Conservation (phyloP, 805 yeast genomes). For the Candida silvatica region DNA sequence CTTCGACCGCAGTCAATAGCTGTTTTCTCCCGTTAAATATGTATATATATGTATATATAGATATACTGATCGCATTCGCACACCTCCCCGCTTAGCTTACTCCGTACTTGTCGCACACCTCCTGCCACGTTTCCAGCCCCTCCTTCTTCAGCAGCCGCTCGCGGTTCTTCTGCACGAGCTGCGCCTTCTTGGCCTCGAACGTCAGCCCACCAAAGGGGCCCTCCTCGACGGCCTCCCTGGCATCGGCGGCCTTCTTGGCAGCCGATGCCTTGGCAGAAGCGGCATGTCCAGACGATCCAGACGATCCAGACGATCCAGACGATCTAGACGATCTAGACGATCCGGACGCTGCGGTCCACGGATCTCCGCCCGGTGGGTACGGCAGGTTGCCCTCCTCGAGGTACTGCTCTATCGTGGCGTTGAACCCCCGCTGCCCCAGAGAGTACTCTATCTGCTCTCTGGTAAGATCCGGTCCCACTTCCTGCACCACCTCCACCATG, state of each 20-base stretch:
- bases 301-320: too few relatives aligned
- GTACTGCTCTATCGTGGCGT: slow-evolving; percentile 66
- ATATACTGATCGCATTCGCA: background rate
- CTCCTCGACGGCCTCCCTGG: slow-evolving; percentile 8
- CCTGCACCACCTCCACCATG: slow-evolving; percentile 82
- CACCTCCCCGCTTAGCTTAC: background rate
- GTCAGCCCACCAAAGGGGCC: slow-evolving; percentile 32
- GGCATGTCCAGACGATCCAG: too few relatives aligned
- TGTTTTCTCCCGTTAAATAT: too few relatives aligned
- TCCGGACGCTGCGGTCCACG: too few relatives aligned
- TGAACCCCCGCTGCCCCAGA: slow-evolving; percentile 66
- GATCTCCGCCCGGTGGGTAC: slow-evolving; percentile 9
- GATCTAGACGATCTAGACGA: too few relatives aligned
- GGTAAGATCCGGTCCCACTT: slow-evolving; percentile 68
- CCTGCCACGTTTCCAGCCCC: slow-evolving; percentile 8
- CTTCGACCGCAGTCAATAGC: slow-evolving; percentile 19
- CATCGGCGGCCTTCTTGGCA: background rate
- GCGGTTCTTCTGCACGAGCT: slow-evolving; percentile 57
- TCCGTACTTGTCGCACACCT: background rate
- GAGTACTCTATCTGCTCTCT: slow-evolving; percentile 66
- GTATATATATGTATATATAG: background rate
- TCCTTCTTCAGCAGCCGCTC: slow-evolving; percentile 32
- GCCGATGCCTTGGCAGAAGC: slow-evolving; percentile 1
- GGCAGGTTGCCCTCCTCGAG: slow-evolving; percentile 31
- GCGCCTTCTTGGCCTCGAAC: slow-evolving; percentile 40